A percentile compares a stretch with the other conserved stretches of the same genome.
Evolutionary conservation across 1,284 basidiomycete species (phyloP).

Genomic region (Irpex sp.): DNA sequence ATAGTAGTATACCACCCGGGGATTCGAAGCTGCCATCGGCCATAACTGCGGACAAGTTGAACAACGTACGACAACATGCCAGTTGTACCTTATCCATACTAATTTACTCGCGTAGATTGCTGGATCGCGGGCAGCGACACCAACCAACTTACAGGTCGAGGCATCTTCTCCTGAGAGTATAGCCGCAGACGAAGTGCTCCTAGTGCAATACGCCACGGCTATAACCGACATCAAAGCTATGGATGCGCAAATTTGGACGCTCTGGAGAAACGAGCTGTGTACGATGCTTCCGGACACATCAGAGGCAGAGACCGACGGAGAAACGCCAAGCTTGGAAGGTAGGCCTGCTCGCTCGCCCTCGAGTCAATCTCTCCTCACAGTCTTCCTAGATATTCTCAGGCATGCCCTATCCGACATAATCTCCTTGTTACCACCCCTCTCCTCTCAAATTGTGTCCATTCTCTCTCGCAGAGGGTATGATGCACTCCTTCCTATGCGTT

Average conservation of each 20-base stretch:
- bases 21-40: constrained; percentile 28
- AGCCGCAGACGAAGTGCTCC: constrained; percentile 54
- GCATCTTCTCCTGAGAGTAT: constrained; percentile 47
- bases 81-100: not conserved
- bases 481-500: constrained; percentile 81
- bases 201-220: constrained; percentile 60
- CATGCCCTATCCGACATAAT: constrained; percentile 46
- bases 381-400: constrained; percentile 50
- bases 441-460: constrained; percentile 66
- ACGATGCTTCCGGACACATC: constrained; percentile 47
- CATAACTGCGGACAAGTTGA: constrained; percentile 33
- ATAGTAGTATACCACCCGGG: constrained; percentile 39
- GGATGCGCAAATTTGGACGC: constrained; percentile 40
- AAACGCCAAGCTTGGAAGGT: constrained; percentile 53
- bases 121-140: constrained; percentile 45
- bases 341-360: constrained; percentile 8
- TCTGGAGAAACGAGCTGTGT: constrained; percentile 69
- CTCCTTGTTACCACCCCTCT: constrained; percentile 49
- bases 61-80: not conserved
- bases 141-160: constrained; percentile 41
- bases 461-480: constrained; percentile 80
- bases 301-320: constrained; percentile 27
- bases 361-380: not conserved
- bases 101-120: not conserved
- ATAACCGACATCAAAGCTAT: constrained; percentile 65